Evolutionary conservation across 768 basidiomycete genomes (phyloP), one percentile per base, ranked within the genome.

Genomic region (Neoboletus magnificus): DNA sequence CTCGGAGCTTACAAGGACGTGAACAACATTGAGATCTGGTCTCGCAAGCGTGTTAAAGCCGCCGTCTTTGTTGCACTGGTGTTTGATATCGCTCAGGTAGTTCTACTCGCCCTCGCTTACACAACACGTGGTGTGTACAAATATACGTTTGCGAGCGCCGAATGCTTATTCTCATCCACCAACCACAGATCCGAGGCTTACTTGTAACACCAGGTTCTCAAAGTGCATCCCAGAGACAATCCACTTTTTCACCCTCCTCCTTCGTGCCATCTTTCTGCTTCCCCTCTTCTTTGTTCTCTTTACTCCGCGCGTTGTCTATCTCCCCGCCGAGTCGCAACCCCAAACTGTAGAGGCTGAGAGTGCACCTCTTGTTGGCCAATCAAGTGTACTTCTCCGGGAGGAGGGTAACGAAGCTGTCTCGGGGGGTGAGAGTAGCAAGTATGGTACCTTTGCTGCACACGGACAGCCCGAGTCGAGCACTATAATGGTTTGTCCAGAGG

Each of bases 1-100:
- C 74, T 91, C 42, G 91, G 91, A 10, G 79, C 87, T 13, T 91
- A 84, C 82, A 91, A 92, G 71, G 89, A 90, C 58, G 74, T 87
- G 52, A 79, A 82, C 30, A 87, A 86, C 35, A 78, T 85, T 35
- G 76, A 82, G 37, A 82, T 89, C 18, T 91, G 87, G 89, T 78
- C 76, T 33, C 66, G 82, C 62, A 82, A 67, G 57, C 79, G 83
- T 45, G 69, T 90, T 62, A 88, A 78, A 67, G 43, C 74, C 8
- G 78, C 82, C 42, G 71, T 89, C 33, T 67, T 80, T 20, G 58
- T 78, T 42, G 79, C 87, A 12, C 69, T 89, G 44, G 73, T 67
- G 6, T 66, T 88, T 50, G 91, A 92, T 65, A 70, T 86, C 30
- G 78, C 76, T 1, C 79, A 87, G 42, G 78, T 83, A 6, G 74